Evolutionary conservation across 2,329 filamentous ascomycete species (phyloP), one percentile per base, ranked within the genome.

Genomic region (Aspergillus phoenicis): DNA sequence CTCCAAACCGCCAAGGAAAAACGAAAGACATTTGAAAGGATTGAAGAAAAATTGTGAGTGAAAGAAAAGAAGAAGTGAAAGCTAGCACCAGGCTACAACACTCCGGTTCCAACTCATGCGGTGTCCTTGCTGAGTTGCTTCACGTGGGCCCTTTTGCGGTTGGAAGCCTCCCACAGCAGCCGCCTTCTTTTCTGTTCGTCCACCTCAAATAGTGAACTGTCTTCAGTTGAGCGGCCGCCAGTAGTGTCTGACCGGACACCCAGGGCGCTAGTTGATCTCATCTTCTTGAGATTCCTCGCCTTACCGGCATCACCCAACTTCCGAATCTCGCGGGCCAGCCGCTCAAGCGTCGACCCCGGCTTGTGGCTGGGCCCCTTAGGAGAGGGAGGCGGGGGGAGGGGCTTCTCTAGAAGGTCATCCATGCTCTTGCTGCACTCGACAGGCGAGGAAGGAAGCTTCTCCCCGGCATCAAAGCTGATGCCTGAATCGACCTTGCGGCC

Each of bases 401-500:
- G 77, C 66, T 81, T 77, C 67, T 82, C 77, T 59, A 72, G 24
- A 17, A 70, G 68, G 17, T 68, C 67, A 28, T 74, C 71, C 33
- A 62, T 71, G 52, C 71, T 71, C 54, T 55, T 67, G 60, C 69
- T 73, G 65, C 75, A 76, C 62, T 71, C 77, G 28, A 77, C 77
- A 8, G 77, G 80, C 20, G 77, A 73, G 30, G 75, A 74, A 30
- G 75, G 71, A 57, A 63, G 47, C 48, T 71, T 73, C 45, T 73
- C 73, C 24, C 71, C 65, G 1, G 76, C 77, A 53, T 78, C 80
- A 67, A 88, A 87, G 72, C 85, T 87, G 61, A 88, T 83, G 20
- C 86, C 87, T 3, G 87, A 89, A 70, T 89, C 87, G 22, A 83
- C 83, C 73, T 87, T 88, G 68, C 85, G 82, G 39, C 77, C 76